A percentile compares a stretch with the other conserved stretches of the same genome.
Evolutionary conservation across 1,284 basidiomycete genomes (phyloP).

Genomic region (Trametes versicolor): DNA sequence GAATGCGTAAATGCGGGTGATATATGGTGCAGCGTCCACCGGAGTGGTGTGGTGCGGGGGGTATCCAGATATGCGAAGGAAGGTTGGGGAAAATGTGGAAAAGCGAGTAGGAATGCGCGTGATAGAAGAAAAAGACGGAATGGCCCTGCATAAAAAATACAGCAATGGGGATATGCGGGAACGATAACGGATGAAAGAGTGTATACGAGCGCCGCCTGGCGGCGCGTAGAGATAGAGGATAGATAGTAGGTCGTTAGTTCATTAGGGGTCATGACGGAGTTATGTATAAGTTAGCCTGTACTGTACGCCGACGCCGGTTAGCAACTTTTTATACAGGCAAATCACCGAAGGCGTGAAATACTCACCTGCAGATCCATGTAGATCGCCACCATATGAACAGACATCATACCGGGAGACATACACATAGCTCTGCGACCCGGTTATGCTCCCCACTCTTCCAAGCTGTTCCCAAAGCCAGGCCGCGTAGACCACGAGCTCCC

Average conservation of each 20-base stretch:
- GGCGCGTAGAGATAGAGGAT: not conserved
- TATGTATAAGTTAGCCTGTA: conserved; percentile 17
- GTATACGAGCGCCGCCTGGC: not conserved
- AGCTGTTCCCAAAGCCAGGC: conserved; percentile 36
- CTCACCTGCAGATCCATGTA: not conserved
- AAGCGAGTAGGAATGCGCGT: not conserved
- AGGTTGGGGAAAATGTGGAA: not conserved
- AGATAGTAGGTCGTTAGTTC: conserved; percentile 13
- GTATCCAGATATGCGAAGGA: not conserved
- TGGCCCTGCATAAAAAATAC: conserved; percentile 3
- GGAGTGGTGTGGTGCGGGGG: not conserved
- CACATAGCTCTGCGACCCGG: not conserved
- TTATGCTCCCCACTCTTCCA: conserved; percentile 44
- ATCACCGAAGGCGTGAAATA: not conserved
- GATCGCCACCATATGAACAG: not conserved
- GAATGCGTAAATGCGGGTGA: not conserved
- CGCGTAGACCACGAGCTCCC: conserved; percentile 36
- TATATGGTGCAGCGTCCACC: conserved; percentile 1
- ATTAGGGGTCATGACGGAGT: conserved; percentile 10
- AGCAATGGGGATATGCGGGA: not conserved
- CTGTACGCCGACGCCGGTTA: not conserved
- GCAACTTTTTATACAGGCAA: not conserved
- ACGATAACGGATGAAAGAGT: not conserved
- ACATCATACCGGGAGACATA: not conserved
- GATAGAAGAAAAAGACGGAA: no score